These are phyloP conservation scores for Thuidium tamariscinum DNA, from an alignment of 225 moss, liverwort and hornwort genomes.

Conservation along the genomic window DNA sequence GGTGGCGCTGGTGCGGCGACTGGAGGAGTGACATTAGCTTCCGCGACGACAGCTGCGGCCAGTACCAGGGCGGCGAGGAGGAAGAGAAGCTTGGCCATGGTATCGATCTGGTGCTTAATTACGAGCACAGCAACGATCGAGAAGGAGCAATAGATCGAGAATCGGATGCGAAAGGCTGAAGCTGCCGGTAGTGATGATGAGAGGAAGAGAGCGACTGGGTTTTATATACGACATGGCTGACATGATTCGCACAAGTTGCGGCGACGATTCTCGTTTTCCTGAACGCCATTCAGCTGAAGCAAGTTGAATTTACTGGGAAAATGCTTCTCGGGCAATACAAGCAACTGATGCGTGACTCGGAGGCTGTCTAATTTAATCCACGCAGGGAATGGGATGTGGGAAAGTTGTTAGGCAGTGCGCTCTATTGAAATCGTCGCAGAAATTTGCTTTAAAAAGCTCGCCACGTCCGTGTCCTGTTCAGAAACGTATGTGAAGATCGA, in stretches of 20 bases:
- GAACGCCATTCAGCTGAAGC: background rate
- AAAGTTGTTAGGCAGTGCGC: background rate
- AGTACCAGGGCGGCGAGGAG: background rate
- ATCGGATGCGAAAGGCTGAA: too few species aligned
- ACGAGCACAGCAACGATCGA: too few species aligned
- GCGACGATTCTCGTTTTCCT: too few species aligned
- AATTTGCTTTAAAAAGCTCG: background rate
- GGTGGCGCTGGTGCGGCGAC: background rate
- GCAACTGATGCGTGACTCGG: background rate
- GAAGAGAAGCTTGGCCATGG: slow-evolving; percentile 1
- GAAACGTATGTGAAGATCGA: background rate
- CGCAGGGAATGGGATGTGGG: background rate
- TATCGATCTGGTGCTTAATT: background rate
- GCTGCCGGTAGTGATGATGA: too few species aligned
- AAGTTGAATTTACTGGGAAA: background rate
- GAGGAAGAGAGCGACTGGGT: too few species aligned
- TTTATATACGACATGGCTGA: too few species aligned
- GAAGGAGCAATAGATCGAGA: too few species aligned
- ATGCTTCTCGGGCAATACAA: too few species aligned
- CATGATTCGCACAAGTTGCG: too few species aligned
- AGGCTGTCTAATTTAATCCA: background rate
- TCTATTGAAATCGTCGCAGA: background rate
- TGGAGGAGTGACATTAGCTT: background rate
- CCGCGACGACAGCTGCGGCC: background rate
- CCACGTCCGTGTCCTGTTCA: background rate